Evolutionary conservation across 2,329 filamentous ascomycete species (phyloP).

Genomic region (Fusarium sp.): DNA sequence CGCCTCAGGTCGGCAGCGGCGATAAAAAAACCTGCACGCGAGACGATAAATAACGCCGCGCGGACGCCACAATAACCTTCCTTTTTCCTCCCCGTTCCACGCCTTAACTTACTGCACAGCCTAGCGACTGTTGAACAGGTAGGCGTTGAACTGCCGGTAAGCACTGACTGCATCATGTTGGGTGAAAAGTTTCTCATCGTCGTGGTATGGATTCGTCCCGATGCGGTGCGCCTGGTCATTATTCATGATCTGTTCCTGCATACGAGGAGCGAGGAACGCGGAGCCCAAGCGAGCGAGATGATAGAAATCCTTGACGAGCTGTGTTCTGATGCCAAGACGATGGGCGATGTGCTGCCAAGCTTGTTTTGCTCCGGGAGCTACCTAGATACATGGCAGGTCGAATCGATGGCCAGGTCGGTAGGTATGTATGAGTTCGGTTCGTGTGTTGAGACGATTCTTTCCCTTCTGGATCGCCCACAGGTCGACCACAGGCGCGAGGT

Average conservation of each 20-base stretch:
- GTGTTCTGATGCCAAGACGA: not conserved
- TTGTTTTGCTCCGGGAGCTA: not conserved
- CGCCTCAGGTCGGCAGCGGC: slow-evolving; percentile 14
- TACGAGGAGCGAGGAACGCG: not conserved
- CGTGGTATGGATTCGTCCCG: not conserved
- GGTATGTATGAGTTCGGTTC: slow-evolving; percentile 2
- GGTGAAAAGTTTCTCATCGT: not conserved
- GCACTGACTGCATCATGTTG: not conserved
- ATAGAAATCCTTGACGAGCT: not conserved
- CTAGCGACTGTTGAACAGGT: not conserved
- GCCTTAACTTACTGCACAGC: not conserved
- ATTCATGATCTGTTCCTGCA: not conserved
- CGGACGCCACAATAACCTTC: slow-evolving; percentile 18
- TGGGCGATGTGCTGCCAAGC: not conserved
- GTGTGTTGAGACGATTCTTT: slow-evolving; percentile 8
- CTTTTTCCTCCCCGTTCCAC: slow-evolving; percentile 15
- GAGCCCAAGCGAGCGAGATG: not conserved
- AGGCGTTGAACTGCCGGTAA: not conserved
- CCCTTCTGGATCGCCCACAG: not conserved
- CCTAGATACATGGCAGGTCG: not conserved
- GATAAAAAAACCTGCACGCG: slow-evolving; percentile 26
- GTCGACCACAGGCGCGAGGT: not conserved
- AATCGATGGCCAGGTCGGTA: not conserved
- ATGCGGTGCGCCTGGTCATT: not conserved
- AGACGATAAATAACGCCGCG: slow-evolving; percentile 15